Evolutionary conservation across 2,329 filamentous ascomycete genomes (phyloP).

Genomic region (Fonsecaea monophora): DNA sequence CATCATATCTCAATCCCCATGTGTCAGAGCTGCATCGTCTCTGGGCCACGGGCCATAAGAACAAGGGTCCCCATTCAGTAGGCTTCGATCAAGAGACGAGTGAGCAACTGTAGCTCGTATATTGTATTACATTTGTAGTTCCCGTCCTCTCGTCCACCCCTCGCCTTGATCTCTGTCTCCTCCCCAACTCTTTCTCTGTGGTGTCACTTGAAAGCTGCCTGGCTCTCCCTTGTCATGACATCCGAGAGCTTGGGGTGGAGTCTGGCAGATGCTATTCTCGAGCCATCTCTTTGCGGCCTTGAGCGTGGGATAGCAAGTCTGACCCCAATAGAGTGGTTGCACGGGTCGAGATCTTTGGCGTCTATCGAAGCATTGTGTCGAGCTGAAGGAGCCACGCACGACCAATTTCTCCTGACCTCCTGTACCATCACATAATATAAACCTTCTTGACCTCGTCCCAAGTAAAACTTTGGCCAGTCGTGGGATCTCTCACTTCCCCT

Average conservation of each 20-base stretch:
- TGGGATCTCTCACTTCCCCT: constrained; percentile 76
- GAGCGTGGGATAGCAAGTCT: background rate
- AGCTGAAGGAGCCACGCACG: background rate
- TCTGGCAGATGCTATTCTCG: background rate
- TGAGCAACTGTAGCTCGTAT: background rate
- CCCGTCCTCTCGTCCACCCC: background rate
- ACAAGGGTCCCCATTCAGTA: no score
- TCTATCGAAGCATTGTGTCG: background rate
- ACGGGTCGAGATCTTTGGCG: background rate
- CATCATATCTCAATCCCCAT: background rate
- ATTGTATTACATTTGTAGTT: background rate
- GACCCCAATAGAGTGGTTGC: background rate
- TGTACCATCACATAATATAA: constrained; percentile 73
- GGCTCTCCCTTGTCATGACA: no score
- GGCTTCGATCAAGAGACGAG: no score
- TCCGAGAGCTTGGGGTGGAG: no score
- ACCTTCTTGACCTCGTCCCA: constrained; percentile 77
- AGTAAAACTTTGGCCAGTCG: constrained; percentile 72
- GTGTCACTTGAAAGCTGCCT: no score
- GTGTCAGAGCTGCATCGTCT: background rate
- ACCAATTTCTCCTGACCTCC: background rate
- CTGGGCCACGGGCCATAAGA: no score
- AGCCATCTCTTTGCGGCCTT: background rate
- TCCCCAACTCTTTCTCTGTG: background rate
- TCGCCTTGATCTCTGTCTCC: background rate